Conservation (phyloP, 768 basidiomycete species). For the Paxillus rubicundulus region DNA sequence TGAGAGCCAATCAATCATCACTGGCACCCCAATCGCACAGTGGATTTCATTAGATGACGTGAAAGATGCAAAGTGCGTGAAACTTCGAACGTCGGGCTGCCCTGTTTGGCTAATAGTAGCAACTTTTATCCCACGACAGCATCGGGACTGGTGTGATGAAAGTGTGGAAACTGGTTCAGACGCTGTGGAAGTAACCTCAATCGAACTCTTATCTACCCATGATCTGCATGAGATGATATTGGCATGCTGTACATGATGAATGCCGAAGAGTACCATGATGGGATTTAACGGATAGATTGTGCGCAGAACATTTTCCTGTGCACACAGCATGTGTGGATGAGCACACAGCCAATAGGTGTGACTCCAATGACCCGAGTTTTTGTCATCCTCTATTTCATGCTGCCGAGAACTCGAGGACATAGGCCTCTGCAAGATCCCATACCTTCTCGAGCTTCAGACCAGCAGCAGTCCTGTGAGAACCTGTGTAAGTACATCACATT, state of each 20-base stretch:
- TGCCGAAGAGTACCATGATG: not conserved
- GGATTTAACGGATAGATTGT: not conserved
- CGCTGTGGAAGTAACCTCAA: slow-evolving; percentile 17
- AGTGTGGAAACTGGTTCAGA: slow-evolving; percentile 61
- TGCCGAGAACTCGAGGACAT: slow-evolving; percentile 23
- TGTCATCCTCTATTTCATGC: slow-evolving; percentile 6
- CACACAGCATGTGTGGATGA: slow-evolving; percentile 15
- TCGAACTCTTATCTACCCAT: not conserved
- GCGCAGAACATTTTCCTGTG: not conserved
- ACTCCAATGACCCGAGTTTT: not conserved
- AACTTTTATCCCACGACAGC: slow-evolving; percentile 34
- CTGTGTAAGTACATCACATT: slow-evolving; percentile 2
- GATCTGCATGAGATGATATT: not conserved
- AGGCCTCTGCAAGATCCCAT: slow-evolving; percentile 30
- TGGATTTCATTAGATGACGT: slow-evolving; percentile 62
- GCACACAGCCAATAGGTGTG: slow-evolving; percentile 6
- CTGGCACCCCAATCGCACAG: slow-evolving; percentile 24
- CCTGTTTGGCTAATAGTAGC: not conserved
- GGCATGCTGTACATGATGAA: slow-evolving; percentile 1
- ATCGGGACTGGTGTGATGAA: slow-evolving; percentile 74
- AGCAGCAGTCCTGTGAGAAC: slow-evolving; percentile 15
- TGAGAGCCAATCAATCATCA: not conserved
- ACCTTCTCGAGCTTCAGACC: slow-evolving; percentile 31
- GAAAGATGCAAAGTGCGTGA: slow-evolving; percentile 56
- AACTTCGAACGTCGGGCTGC: not conserved